Conservation (phyloP, 805 yeast genomes). For the Hanseniaspora osmophila region DNA sequence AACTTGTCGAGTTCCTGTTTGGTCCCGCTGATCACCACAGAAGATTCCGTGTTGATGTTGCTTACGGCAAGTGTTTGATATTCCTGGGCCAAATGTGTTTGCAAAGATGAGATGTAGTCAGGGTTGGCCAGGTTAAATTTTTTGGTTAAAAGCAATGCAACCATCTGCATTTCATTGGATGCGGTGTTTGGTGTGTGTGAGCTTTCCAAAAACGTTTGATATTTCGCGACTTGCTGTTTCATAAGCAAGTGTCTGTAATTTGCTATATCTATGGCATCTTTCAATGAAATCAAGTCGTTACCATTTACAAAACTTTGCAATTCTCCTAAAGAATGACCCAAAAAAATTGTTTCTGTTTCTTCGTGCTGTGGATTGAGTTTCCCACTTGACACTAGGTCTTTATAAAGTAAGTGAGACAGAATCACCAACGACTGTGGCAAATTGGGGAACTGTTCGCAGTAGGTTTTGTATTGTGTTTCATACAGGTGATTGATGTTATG, state of each 20-base stretch:
- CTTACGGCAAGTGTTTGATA: conserved; percentile 13
- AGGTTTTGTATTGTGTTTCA: conserved; percentile 11
- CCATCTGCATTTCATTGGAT: background rate
- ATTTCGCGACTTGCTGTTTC: conserved; percentile 5
- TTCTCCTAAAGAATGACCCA: conserved; percentile 25
- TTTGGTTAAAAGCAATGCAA: background rate
- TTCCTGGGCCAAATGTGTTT: background rate
- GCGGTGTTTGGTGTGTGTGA: background rate
- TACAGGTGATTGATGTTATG: conserved; percentile 10
- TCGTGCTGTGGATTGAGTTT: background rate
- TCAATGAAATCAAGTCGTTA: conserved; percentile 12
- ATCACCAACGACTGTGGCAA: background rate
- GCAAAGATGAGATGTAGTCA: background rate
- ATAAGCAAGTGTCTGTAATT: conserved; percentile 21
- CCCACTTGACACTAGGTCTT: background rate
- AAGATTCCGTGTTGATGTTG: conserved; percentile 20
- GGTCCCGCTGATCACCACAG: conserved; percentile 22
- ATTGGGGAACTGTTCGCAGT: conserved; percentile 6
- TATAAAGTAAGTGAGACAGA: background rate
- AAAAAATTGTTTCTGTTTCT: conserved; percentile 4
- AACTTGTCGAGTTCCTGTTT: conserved; percentile 17
- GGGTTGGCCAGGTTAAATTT: background rate
- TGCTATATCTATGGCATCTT: conserved; percentile 20
- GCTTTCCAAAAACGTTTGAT: background rate
- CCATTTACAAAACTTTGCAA: conserved; percentile 18